Evolutionary conservation across 139 green algal genomes (phyloP).

Genomic region (Haematococcus sp.): DNA sequence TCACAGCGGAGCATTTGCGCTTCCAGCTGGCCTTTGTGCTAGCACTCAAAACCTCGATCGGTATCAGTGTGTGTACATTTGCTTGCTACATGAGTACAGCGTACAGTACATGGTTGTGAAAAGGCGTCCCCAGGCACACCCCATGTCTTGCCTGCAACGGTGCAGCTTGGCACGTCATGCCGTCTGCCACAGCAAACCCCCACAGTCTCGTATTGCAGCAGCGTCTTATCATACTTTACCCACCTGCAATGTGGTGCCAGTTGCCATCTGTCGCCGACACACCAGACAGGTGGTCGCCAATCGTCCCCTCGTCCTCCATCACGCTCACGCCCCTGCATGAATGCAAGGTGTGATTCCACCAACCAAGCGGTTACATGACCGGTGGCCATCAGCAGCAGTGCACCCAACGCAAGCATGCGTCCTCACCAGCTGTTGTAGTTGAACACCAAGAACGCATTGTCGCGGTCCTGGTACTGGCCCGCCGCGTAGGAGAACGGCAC

Average conservation of each 20-base stretch:
- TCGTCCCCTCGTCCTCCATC: slow-evolving; percentile 85
- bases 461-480: slow-evolving; percentile 60
- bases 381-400: neutral
- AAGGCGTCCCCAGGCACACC: no score
- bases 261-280: slow-evolving; percentile 70
- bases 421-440: slow-evolving; percentile 82
- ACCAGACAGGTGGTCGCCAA: slow-evolving; percentile 71
- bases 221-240: neutral
- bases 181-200: no score
- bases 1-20: neutral
- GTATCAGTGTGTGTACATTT: no score
- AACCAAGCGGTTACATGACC: neutral
- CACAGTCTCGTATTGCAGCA: neutral
- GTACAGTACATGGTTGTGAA: no score
- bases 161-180: no score
- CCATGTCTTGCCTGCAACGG: no score
- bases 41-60: no score
- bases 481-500: slow-evolving; percentile 69
- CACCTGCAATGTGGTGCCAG: slow-evolving; percentile 81
- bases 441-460: slow-evolving; percentile 88
- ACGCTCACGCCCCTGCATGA: slow-evolving; percentile 67
- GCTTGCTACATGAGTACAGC: no score
- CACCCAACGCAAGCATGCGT: neutral
- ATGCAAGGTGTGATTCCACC: no score
- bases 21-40: neutral